Evolutionary conservation across 176 grass and related monocot genomes (phyloP), one percentile per base, ranked within the genome.

Genomic region (Typha latifolia): DNA sequence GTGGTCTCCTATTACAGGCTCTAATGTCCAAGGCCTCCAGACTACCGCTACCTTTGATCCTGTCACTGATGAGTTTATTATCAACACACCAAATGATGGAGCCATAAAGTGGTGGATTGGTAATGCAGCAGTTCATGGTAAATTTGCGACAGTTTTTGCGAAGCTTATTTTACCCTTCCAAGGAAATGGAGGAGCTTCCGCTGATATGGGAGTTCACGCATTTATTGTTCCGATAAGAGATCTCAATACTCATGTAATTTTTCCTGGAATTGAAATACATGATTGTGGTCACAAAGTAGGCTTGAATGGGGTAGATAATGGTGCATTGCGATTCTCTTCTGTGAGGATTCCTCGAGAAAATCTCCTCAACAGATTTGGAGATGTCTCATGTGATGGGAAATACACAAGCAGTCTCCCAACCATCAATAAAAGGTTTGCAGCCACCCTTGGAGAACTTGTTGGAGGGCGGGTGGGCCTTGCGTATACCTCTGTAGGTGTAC

Each of bases 21-120:
- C 94, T 20, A 99, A 99, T 80, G 94, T 99, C 19, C 94, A 93
- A 82, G 94, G 80, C 37, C 73, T 99, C 48, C 94, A 99, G 68
- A 99, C 94, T 15, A 99, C 89, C n/a, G 94, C 94, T 71, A 93
- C 94, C 52, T 99, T 99, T 65, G 94, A 99, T 89, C 89, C 94
- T 67, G 59, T 92, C 50, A 87, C 86, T 10, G 86, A 99, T 48
- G 89, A 99, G 76, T 99, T 99, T 27, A 78, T 99, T 19, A 82
- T 99, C 64, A 62, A 99, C 50, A 99, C 94, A 29, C 94, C 94
- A 56, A 99, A 99, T 76, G 89, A 99, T 64, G 94, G 94, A 56
- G 94, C 94, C 48, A 92, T 99, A 37, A 99, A 99, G 75, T 97
- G 94, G 94, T 99, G 94, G 94, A 99, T 99, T 62, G 94, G 89